Base-by-base conservation (phyloP, 2,329 filamentous ascomycete genomes). In the Fusarium sp. region DNA sequence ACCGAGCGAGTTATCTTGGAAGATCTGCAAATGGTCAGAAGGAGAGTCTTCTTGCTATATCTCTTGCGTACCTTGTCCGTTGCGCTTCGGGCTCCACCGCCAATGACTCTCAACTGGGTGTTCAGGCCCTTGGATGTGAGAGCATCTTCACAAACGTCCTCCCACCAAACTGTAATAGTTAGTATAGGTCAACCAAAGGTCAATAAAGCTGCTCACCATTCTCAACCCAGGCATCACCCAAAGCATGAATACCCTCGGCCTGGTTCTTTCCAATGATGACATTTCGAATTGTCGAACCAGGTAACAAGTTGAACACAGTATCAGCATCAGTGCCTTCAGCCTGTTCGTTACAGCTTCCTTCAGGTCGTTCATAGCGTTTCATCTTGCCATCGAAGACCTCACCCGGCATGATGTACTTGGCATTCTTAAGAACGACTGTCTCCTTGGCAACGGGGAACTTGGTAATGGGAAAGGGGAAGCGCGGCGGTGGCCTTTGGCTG, bases 301-400 rank as follows among this genome's bases (percentile, higher is more conserved):
- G 69, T 14, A 81, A 64, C 36, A 84, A 73, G 55, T 82, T 80
- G 62, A 84, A 84, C n/a, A 84, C 82, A 6, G 83, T 74, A 58
- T 85, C 85, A 3, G 80, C 80, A 42, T 81, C 80, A 1, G 80
- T 81, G 26, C 85, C 85, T 75, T 87, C 85, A 4, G 78, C 79
- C 61, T 87, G 84, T 31, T 83, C 84, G 44, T 80, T 84, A 72
- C 86, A 87, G 61, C 81, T 82, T 28, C 82, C 83, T 45, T 80
- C 79, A 2, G 80, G 80, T 17, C 82, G 82, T 63, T 85, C 82
- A 65, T 81, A 85, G 8, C 80, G 80, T 45, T 80, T 80, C 81
- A 81, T 82, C 52, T 79, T 78, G 52, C 81, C 81, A 26, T 83
- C 81, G 38, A 80, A 83, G 2, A 79, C 75, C 17, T 78, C 75